These are phyloP conservation scores for Coemansia sp. DNA, from an alignment of 192 early-diverging fungal species.

Conservation along the genomic window DNA sequence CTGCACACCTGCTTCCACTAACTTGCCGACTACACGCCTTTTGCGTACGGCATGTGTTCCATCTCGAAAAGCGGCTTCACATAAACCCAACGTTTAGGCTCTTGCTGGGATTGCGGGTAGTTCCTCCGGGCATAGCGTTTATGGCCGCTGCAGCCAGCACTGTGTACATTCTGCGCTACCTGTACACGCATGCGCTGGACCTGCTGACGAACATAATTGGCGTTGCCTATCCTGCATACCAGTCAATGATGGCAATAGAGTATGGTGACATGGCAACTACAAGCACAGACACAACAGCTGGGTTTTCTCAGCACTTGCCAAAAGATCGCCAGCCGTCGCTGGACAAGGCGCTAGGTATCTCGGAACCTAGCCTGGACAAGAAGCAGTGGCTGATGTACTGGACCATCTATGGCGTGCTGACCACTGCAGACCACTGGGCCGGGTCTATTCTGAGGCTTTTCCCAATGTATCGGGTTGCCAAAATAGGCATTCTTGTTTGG, in stretches of 20 bases:
- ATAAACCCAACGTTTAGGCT: conserved; percentile 47
- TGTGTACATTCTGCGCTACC: conserved; percentile 34
- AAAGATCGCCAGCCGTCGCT: conserved; percentile 3
- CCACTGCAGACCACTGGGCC: conserved; percentile 53
- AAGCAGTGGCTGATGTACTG: conserved; percentile 56
- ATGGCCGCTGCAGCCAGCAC: conserved; percentile 42
- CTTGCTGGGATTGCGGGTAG: conserved; percentile 29
- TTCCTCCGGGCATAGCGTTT: conserved; percentile 44
- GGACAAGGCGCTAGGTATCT: conserved; percentile 29
- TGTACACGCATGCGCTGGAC: conserved; percentile 45
- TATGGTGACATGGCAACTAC: conserved; percentile 21
- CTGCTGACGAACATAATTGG: conserved; percentile 49
- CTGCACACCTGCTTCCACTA: conserved; percentile 45
- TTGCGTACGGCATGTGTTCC: conserved; percentile 29
- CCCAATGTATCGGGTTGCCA: conserved; percentile 48
- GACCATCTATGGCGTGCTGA: conserved; percentile 48
- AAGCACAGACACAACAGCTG: not conserved
- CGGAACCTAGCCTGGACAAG: conserved; percentile 38
- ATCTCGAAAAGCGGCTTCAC: conserved; percentile 43
- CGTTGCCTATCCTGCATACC: conserved; percentile 51
- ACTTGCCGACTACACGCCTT: conserved; percentile 24
- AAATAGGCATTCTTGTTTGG: conserved; percentile 47
- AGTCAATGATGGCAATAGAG: conserved; percentile 53
- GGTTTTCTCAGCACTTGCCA: not conserved
- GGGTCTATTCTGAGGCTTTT: conserved; percentile 47